Conservation (phyloP, 225 moss, liverwort and hornwort species). For the Bryoerythrophyllum caledonicum region DNA sequence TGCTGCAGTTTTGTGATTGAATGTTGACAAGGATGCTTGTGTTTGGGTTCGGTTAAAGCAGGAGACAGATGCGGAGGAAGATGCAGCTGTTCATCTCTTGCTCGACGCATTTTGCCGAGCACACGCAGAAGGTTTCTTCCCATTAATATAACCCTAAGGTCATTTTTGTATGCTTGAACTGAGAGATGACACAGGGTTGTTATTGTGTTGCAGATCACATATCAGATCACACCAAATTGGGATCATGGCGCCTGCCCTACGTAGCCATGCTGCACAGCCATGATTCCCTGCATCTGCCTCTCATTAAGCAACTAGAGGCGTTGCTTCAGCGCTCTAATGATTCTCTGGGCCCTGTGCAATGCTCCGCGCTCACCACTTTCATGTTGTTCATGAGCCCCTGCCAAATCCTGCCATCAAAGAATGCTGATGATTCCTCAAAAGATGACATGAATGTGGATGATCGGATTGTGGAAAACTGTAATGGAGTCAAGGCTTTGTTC, state of each 20-base stretch:
- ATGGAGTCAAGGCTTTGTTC: slow-evolving; percentile 33
- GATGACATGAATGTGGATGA: slow-evolving; percentile 13
- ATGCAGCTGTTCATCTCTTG: slow-evolving; percentile 35
- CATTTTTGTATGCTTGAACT: not conserved
- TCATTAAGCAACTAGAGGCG: slow-evolving; percentile 37
- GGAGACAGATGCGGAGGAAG: slow-evolving; percentile 38
- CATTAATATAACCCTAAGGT: not conserved
- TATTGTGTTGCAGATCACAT: slow-evolving; percentile 44
- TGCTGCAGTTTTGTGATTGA: not conserved
- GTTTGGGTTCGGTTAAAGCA: slow-evolving; percentile 10
- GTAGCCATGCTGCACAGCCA: slow-evolving; percentile 54
- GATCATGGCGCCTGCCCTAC: slow-evolving; percentile 56
- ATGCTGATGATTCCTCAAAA: slow-evolving; percentile 15
- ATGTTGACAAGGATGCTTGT: not conserved
- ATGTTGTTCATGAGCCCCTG: slow-evolving; percentile 51
- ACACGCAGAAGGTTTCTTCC: slow-evolving; percentile 42
- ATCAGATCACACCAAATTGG: slow-evolving; percentile 44
- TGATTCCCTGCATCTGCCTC: slow-evolving; percentile 40
- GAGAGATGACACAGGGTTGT: slow-evolving; percentile 1
- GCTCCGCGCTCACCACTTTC: slow-evolving; percentile 53
- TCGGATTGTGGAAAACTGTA: not conserved
- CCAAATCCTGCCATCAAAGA: slow-evolving; percentile 24
- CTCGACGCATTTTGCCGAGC: slow-evolving; percentile 52
- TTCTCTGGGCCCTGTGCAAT: slow-evolving; percentile 45
- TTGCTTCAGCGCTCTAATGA: slow-evolving; percentile 24